Conservation (phyloP, 352 stramenopile species). For the Pythium vanterpoolii region DNA sequence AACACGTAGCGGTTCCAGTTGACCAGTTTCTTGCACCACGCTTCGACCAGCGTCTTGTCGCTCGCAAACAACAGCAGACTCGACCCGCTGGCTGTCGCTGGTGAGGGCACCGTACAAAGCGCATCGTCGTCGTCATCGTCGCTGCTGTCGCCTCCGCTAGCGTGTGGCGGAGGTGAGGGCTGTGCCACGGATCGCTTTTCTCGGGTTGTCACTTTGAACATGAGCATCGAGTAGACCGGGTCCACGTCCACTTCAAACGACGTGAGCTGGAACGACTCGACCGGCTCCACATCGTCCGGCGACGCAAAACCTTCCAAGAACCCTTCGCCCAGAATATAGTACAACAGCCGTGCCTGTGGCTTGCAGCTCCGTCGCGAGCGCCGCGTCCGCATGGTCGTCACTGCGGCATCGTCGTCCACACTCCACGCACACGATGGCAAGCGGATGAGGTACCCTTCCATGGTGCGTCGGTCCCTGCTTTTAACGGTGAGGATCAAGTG, state of each 20-base stretch:
- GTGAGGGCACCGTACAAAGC: neutral
- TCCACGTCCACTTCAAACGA: slow-evolving; percentile 57
- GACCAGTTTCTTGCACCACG: slow-evolving; percentile 49
- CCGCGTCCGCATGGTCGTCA: slow-evolving; percentile 3
- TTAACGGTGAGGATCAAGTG: neutral
- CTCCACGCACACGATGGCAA: slow-evolving; percentile 34
- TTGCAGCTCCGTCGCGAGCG: slow-evolving; percentile 25
- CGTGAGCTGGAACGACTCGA: slow-evolving; percentile 64
- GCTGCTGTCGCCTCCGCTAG: slow-evolving; percentile 21
- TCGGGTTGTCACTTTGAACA: slow-evolving; percentile 56
- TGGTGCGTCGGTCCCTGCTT: slow-evolving; percentile 11
- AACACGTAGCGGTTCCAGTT: slow-evolving; percentile 81
- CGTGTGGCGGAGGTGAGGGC: neutral
- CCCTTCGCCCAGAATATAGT: slow-evolving; percentile 65
- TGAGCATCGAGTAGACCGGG: slow-evolving; percentile 55
- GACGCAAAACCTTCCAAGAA: slow-evolving; percentile 51
- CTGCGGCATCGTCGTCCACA: neutral
- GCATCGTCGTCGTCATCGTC: slow-evolving; percentile 23
- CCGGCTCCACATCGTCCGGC: slow-evolving; percentile 30
- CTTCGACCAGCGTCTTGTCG: slow-evolving; percentile 43
- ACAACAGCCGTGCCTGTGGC: slow-evolving; percentile 38
- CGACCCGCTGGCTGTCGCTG: slow-evolving; percentile 11
- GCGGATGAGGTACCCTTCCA: slow-evolving; percentile 76
- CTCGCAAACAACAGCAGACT: slow-evolving; percentile 48
- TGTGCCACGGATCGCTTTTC: slow-evolving; percentile 8